Evolutionary conservation across 2,329 filamentous ascomycete genomes (phyloP), one percentile per base, ranked within the genome.

Genomic region (Falciphora oryzae): DNA sequence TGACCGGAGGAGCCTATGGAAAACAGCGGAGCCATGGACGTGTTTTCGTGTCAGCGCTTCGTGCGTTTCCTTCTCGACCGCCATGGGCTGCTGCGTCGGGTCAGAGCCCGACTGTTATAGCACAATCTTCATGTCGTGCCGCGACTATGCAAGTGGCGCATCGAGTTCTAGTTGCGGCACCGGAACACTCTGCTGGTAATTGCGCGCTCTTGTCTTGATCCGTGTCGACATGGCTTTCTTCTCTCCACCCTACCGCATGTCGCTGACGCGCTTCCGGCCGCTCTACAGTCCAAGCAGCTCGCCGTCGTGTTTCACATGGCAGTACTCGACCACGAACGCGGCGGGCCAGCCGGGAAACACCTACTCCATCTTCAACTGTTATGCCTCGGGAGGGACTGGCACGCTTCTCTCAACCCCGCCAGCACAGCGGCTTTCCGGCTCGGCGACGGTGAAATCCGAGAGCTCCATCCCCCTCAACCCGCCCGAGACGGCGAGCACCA

Each of bases 1-100:
- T 53, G 44, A 53, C 44, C 44, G 44, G 44, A 53, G 44, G 44
- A 50, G 44, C 44, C 3, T 3, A 53, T 11, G 44, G 22, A 4
- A 22, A 59, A 63, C 56, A 63, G 62, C 62, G 32, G 57, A 57
- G 62, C 62, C 62, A 44, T 63, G 62, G 62, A 63, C 62, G 11
- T 63, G 62, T 56, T 63, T 59, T 25, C 57, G 62, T 22, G 62
- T 63, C 62, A 57, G 57, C 53, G 62, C 62, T 4, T 59, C 32
- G 6, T 63, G 62, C 32, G 56, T 58, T 27, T 28, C 62, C 10
- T 58, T 56, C 18, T 53, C 53, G 38, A 59, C 62, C 53, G 25
- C 38, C 44, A 56, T 63, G 31, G 62, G 53, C 13, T 63, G 62
- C 57, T 63, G 62, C 25, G 57, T 28, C n/a, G 62, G 57, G 10